These are phyloP conservation scores for Dothistroma pini DNA, from an alignment of 2,329 filamentous ascomycete species.

Conservation along the genomic window DNA sequence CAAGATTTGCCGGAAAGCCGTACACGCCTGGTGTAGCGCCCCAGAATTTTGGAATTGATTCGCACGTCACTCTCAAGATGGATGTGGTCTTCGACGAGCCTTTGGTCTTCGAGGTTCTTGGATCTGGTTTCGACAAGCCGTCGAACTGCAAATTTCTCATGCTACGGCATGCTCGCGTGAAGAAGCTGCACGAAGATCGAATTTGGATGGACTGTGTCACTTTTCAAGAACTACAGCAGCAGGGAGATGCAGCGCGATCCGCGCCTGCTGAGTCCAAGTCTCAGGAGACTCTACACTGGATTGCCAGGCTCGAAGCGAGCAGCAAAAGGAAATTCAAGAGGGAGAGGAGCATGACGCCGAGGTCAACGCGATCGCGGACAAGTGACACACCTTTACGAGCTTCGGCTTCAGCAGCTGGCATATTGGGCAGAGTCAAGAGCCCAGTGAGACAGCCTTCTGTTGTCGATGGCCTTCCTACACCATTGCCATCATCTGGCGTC, in stretches of 20 bases:
- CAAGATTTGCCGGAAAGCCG: constrained; percentile 37
- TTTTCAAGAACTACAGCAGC: constrained; percentile 65
- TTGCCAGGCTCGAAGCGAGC: constrained; percentile 53
- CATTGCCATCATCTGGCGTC: not conserved
- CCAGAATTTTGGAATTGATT: constrained; percentile 24
- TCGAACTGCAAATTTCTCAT: constrained; percentile 67
- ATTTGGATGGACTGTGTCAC: constrained; percentile 64
- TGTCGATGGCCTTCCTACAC: not conserved
- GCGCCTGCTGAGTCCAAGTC: constrained; percentile 52
- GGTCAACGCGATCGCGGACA: constrained; percentile 6
- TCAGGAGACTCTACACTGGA: constrained; percentile 61
- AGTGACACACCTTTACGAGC: constrained; percentile 1
- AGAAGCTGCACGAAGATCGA: constrained; percentile 75
- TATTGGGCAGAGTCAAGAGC: not conserved
- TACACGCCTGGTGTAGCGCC: constrained; percentile 24
- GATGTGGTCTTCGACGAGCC: constrained; percentile 63
- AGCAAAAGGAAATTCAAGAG: constrained; percentile 31
- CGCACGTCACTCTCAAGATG: constrained; percentile 30
- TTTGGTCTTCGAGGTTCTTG: constrained; percentile 74
- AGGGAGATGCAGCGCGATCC: constrained; percentile 58
- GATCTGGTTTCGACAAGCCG: constrained; percentile 72
- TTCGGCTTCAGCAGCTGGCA: constrained; percentile 1
- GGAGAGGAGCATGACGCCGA: constrained; percentile 20
- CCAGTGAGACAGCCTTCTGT: not conserved
- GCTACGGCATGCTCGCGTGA: constrained; percentile 70